phyloP scores from a whole-genome alignment of 495 filamentous ascomycete species.

The Podospora tetraspora region DNA sequence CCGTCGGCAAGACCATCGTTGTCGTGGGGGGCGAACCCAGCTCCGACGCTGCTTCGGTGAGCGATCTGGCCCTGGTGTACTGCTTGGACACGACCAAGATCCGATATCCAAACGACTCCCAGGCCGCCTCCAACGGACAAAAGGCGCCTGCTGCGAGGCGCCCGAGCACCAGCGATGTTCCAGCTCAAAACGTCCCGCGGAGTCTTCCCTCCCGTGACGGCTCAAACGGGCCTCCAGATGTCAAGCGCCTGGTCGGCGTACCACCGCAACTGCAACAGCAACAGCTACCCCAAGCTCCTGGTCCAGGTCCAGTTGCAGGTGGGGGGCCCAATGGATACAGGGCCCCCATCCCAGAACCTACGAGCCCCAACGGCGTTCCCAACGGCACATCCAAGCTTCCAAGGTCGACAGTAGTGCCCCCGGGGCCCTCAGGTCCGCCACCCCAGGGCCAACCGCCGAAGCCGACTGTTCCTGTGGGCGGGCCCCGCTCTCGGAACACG shows the following conservation, averaged over 20 bases:
- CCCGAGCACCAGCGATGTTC: slow-evolving; percentile 33
- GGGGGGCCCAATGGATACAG: slow-evolving; percentile 36
- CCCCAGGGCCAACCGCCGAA: slow-evolving; percentile 81
- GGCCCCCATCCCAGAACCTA: slow-evolving; percentile 31
- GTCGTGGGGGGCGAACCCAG: slow-evolving; percentile 93
- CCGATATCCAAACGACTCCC: slow-evolving; percentile 79
- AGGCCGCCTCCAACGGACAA: slow-evolving; percentile 40
- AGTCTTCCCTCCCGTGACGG: slow-evolving; percentile 56
- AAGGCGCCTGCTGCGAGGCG: slow-evolving; percentile 33
- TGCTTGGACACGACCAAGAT: slow-evolving; percentile 93
- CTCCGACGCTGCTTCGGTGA: slow-evolving; percentile 69
- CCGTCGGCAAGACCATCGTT: slow-evolving; percentile 84
- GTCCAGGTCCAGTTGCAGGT: slow-evolving; percentile 44
- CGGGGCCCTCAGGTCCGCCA: slow-evolving; percentile 74
- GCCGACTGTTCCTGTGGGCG: slow-evolving; percentile 40
- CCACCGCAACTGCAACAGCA: slow-evolving; percentile 35
- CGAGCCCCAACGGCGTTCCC: slow-evolving; percentile 25
- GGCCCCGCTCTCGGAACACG: slow-evolving; percentile 32
- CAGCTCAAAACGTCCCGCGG: slow-evolving; percentile 29
- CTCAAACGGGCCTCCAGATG: slow-evolving; percentile 52
- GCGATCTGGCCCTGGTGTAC: slow-evolving; percentile 84
- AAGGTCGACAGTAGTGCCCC: slow-evolving; percentile 60
- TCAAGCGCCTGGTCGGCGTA: slow-evolving; percentile 47
- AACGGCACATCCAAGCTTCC: slow-evolving; percentile 52
- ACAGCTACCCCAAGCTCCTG: neutral